phyloP scores from a whole-genome alignment of 208 protist species.

The Leishmania arabica region DNA sequence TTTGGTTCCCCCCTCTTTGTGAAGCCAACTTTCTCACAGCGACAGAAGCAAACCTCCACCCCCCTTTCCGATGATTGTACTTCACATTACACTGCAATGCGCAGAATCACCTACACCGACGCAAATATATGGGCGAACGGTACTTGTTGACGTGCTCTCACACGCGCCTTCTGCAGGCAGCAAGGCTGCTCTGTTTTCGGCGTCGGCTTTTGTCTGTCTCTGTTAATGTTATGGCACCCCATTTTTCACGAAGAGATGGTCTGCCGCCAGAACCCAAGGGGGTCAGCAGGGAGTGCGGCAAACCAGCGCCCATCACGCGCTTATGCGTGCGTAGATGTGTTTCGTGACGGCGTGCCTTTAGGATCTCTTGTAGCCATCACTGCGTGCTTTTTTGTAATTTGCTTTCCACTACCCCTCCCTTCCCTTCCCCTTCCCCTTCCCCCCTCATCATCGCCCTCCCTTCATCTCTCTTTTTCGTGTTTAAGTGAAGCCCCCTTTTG shows the following conservation, averaged over 20 bases:
- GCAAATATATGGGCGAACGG: not conserved
- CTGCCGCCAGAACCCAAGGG: not conserved
- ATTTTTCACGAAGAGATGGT: not conserved
- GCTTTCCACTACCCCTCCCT: not conserved
- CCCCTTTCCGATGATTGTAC: slow-evolving; percentile 4
- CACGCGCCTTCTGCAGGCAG: not conserved
- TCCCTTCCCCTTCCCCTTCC: too few relatives aligned
- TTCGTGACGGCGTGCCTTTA: not conserved
- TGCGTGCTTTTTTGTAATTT: not conserved
- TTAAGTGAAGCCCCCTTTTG: not conserved
- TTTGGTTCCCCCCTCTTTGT: not conserved
- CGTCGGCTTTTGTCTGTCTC: not conserved
- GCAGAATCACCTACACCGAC: not conserved
- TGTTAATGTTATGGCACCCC: not conserved
- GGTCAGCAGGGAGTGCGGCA: not conserved
- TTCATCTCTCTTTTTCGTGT: not conserved
- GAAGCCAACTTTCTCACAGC: not conserved
- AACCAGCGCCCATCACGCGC: not conserved
- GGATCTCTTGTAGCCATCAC: not conserved
- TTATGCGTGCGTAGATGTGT: not conserved
- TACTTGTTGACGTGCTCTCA: not conserved
- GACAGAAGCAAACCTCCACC: not conserved
- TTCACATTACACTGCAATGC: not conserved
- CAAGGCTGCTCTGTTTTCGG: not conserved
- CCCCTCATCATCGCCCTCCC: not conserved